Evolutionary conservation across 176 grass and related monocot species (phyloP), one percentile per base, ranked within the genome.

Genomic region (Oryza brachyantha): DNA sequence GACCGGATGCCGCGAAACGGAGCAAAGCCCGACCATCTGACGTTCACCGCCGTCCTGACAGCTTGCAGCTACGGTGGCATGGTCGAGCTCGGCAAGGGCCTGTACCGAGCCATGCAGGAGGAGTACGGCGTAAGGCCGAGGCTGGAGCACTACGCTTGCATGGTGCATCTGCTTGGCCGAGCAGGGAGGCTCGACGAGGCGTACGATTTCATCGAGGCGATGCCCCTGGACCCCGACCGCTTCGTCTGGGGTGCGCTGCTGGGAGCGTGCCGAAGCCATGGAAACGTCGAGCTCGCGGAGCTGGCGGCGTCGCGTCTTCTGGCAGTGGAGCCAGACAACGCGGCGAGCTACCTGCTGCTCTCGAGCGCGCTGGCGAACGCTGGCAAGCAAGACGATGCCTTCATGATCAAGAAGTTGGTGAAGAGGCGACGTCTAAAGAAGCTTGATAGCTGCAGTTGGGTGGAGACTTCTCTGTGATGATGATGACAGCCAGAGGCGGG

Each of bases 201-300:
- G 0, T 79, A 85, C 16, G 52, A 41, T 72, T 79, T 93, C 58
- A 86, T 93, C 71, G 58, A 34, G 29, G 75, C 61, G 43, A 93
- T 93, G 88, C 88, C 88, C 4, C 60, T 90, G 21, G 79, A 90
- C 76, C 85, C 91, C 1, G 88, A 93, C 28, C 68, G 66, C 68
- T 93, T 90, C 74, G 91, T 93, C 2, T 91, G 88, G 88, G 91
- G 91, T 12, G 88, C 92, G 9, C 68, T 91, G 79, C 66, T 91
- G 12, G 91, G 83, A 50, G 78, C 88, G 29, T 90, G 85, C 63
- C 85, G 79, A 24, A 76, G 74, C 67, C 92, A 94, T n/a, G 85
- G 92, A 17, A 74, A 91, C n/a, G 3, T 94, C 13, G 80, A 86
- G 72, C 88, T 94, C 26, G 85, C 88, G 0, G 71, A 88, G 25